A percentile compares a stretch with the other conserved stretches of the same genome.
These are phyloP conservation scores for Saturnispora silvae DNA, from an alignment of 805 yeast genomes.

Conservation along the genomic window DNA sequence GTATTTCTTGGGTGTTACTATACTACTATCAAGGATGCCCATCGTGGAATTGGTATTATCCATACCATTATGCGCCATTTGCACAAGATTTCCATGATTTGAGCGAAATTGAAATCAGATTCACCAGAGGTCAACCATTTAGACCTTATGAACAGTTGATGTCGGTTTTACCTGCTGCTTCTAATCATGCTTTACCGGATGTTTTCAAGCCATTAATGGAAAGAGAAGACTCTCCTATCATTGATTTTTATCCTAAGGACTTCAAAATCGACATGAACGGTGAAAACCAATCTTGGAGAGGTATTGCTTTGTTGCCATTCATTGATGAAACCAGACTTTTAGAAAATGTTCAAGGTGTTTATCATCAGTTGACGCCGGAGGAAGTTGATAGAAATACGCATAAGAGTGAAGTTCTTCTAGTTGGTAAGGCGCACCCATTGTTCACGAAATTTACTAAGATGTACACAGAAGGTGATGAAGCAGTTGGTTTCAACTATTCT, in stretches of 20 bases:
- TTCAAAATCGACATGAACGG: constrained; percentile 94
- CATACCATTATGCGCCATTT: constrained; percentile 96
- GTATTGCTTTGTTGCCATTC: constrained; percentile 81
- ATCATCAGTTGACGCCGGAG: constrained; percentile 50
- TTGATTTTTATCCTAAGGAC: constrained; percentile 83
- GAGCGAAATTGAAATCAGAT: constrained; percentile 41
- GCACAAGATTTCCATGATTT: constrained; percentile 70
- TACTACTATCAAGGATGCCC: constrained; percentile 97
- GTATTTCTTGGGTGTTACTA: constrained; percentile 90
- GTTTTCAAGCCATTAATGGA: constrained; percentile 77
- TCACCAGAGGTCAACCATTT: constrained; percentile 67
- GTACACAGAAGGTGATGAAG: constrained; percentile 35
- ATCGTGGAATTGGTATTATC: constrained; percentile 97
- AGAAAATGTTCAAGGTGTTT: constrained; percentile 53
- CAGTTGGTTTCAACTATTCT: constrained; percentile 35
- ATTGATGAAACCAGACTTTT: constrained; percentile 75
- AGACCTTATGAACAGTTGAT: constrained; percentile 86
- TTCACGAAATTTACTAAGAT: constrained; percentile 31
- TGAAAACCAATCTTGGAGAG: constrained; percentile 91
- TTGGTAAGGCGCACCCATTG: constrained; percentile 53
- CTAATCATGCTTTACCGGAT: constrained; percentile 76
- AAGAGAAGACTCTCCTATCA: constrained; percentile 66
- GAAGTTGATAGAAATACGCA: constrained; percentile 62
- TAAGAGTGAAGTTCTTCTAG: constrained; percentile 57
- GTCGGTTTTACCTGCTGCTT: constrained; percentile 93